Percentiles rank a stretch among this genome's conserved stretches.
These are phyloP conservation scores for Obba rivulosa DNA, from an alignment of 768 basidiomycete species.

Conservation along the genomic window DNA sequence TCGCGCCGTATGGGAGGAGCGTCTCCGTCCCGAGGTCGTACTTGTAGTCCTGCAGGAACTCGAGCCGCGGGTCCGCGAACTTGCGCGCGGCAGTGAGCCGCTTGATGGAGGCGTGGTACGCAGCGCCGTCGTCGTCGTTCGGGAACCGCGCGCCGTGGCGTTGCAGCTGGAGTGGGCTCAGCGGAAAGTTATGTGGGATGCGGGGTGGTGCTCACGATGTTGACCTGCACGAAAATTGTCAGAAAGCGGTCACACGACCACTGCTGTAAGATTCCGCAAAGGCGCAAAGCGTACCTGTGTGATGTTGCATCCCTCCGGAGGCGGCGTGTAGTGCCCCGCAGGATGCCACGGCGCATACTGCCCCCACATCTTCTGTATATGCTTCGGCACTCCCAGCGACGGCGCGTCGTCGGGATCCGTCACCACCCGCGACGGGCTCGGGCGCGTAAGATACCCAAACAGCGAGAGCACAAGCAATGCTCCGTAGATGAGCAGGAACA, in stretches of 20 bases:
- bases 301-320: constrained; percentile 45
- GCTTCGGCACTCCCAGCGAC: neutral
- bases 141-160: constrained; percentile 80
- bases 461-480: too few species aligned
- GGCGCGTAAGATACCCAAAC: too few species aligned
- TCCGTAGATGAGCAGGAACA: too few species aligned
- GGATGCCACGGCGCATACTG: constrained; percentile 60
- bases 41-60: constrained; percentile 54
- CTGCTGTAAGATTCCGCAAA: neutral
- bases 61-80: constrained; percentile 40
- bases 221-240: constrained; percentile 36
- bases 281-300: constrained; percentile 40
- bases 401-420: neutral
- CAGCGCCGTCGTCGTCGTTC: constrained; percentile 40
- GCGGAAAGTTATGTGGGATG: neutral
- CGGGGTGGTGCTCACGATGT: constrained; percentile 56
- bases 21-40: constrained; percentile 55
- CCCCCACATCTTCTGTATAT: constrained; percentile 37
- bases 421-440: too few species aligned
- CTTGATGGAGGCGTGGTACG: constrained; percentile 42
- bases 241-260: neutral
- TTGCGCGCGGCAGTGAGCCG: constrained; percentile 47
- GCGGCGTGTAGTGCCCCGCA: constrained; percentile 36
- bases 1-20: constrained; percentile 62
- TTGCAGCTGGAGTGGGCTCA: constrained; percentile 47